Conservation (phyloP, 805 yeast genomes). For the Wickerhamiella australiensis region DNA sequence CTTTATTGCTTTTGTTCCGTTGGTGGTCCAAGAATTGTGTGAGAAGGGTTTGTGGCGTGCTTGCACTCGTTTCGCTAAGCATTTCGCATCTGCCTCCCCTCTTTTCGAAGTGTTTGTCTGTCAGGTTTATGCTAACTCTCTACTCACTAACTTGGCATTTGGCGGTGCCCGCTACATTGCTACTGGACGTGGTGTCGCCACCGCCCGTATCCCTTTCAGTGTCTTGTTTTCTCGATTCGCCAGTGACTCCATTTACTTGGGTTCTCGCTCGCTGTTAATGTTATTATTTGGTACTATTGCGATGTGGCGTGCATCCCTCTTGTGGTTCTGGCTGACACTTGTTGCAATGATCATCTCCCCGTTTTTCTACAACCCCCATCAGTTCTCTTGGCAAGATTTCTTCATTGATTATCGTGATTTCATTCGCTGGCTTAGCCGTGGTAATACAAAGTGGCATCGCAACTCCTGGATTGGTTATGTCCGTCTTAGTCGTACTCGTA, state of each 20-base stretch:
- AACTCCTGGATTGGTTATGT: constrained; percentile 74
- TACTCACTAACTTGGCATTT: constrained; percentile 62
- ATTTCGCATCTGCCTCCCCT: constrained; percentile 73
- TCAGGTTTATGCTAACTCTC: constrained; percentile 75
- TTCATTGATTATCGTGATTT: constrained; percentile 92
- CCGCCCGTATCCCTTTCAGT: constrained; percentile 62
- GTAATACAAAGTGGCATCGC: constrained; percentile 52
- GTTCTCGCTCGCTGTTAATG: constrained; percentile 55
- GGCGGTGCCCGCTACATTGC: constrained; percentile 91
- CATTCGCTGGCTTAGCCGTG: constrained; percentile 75
- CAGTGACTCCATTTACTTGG: constrained; percentile 62
- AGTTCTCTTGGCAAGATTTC: constrained; percentile 91
- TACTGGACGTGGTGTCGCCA: constrained; percentile 91
- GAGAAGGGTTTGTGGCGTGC: constrained; percentile 81
- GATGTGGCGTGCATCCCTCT: constrained; percentile 87
- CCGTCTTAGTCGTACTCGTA: constrained; percentile 68
- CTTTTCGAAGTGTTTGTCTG: constrained; percentile 91
- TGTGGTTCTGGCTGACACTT: constrained; percentile 96
- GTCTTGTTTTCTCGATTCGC: constrained; percentile 67
- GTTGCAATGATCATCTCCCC: constrained; percentile 85
- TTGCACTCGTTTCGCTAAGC: constrained; percentile 53
- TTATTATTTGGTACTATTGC: constrained; percentile 64
- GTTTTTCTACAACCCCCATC: constrained; percentile 93
- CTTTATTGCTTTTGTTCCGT: constrained; percentile 80
- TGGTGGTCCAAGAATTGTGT: constrained; percentile 73